Evolutionary conservation across 352 stramenopile species (phyloP).

Genomic region (Phytophthora sp.): DNA sequence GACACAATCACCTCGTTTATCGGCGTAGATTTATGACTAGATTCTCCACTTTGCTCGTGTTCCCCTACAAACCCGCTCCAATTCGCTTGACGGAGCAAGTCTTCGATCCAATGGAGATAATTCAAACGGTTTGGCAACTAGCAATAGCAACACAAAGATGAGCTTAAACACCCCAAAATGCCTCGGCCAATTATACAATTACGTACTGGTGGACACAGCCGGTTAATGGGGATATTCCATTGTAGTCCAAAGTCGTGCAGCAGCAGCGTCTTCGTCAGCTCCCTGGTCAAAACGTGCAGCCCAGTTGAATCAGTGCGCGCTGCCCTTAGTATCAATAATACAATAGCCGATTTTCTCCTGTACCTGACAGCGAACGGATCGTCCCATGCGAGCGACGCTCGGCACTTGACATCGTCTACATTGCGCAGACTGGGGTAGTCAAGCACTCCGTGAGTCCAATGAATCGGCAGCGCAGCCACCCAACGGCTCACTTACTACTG

Average conservation of each 20-base stretch:
- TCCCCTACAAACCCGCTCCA: slow-evolving; percentile 33
- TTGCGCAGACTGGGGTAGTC: slow-evolving; percentile 63
- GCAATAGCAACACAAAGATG: slow-evolving; percentile 4
- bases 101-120: slow-evolving; percentile 96
- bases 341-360: not conserved
- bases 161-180: slow-evolving; percentile 3
- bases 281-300: slow-evolving; percentile 41
- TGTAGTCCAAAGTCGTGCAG: slow-evolving; percentile 91
- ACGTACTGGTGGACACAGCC: slow-evolving; percentile 94
- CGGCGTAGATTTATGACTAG: slow-evolving; percentile 5
- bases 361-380: slow-evolving; percentile 81
- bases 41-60: slow-evolving; percentile 2
- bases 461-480: not conserved
- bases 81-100: slow-evolving; percentile 76
- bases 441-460: not conserved
- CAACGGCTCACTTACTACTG: slow-evolving; percentile 57
- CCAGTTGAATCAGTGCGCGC: not conserved
- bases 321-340: not conserved
- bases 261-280: slow-evolving; percentile 93
- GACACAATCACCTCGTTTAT: slow-evolving; percentile 32
- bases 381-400: slow-evolving; percentile 70
- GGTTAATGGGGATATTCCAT: slow-evolving; percentile 91
- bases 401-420: slow-evolving; percentile 62
- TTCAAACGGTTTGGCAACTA: slow-evolving; percentile 92
- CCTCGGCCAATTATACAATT: not conserved